Evolutionary conservation across 768 basidiomycete genomes (phyloP).

Genomic region (Suillus fuscotomentosus): DNA sequence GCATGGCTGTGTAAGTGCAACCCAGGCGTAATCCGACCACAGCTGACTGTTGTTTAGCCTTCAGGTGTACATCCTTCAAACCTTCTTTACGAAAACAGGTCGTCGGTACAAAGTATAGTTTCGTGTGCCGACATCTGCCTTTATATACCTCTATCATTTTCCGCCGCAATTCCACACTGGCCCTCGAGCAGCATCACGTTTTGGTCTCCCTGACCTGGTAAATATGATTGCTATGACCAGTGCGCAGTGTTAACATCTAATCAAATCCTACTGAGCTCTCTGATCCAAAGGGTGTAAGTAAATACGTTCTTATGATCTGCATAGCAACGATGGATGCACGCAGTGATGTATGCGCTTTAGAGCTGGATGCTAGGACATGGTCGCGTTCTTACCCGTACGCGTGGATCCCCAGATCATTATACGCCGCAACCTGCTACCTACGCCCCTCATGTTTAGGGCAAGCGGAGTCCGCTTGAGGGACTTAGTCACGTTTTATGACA

Average conservation of each 20-base stretch:
- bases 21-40: conserved; percentile 3
- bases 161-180: not conserved
- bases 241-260: not conserved
- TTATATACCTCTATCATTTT: not conserved
- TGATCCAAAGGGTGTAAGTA: not conserved
- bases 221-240: not conserved
- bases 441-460: not conserved
- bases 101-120: conserved; percentile 82
- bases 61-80: conserved; percentile 91
- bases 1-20: conserved; percentile 80
- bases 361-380: not conserved
- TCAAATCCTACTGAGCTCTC: not conserved
- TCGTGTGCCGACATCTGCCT: not conserved
- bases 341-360: not conserved
- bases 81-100: conserved; percentile 95
- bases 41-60: conserved; percentile 43
- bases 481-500: not conserved
- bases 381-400: not conserved
- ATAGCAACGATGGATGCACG: not conserved
- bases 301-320: not conserved
- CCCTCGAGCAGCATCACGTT: not conserved
- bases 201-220: not conserved
- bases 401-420: not conserved
- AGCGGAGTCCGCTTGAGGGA: not conserved
- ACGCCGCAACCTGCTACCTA: not conserved